Conservation (phyloP, 2,329 filamentous ascomycete species). For the Pezicula carpinea region DNA sequence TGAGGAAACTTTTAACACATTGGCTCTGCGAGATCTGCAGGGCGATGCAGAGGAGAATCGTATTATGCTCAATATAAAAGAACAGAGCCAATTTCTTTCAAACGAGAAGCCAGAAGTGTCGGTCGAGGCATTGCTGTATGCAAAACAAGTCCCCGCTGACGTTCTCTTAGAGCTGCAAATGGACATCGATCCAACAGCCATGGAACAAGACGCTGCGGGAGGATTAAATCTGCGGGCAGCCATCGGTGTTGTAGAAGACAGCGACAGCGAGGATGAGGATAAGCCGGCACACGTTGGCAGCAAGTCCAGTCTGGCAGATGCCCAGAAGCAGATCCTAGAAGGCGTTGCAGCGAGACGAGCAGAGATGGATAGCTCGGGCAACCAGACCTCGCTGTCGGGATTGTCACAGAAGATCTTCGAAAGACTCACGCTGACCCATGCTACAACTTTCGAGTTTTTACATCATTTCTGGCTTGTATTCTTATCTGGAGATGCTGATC, state of each 20-base stretch:
- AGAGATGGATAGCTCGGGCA: conserved; percentile 46
- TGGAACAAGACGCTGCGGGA: conserved; percentile 42
- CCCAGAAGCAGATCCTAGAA: conserved; percentile 61
- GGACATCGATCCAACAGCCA: conserved; percentile 47
- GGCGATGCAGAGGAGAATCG: conserved; percentile 69
- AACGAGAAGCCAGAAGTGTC: conserved; percentile 40
- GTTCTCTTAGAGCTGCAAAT: conserved; percentile 61
- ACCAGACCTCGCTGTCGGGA: conserved; percentile 30
- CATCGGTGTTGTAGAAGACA: conserved; percentile 67
- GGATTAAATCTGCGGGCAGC: conserved; percentile 57
- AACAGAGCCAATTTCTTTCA: conserved; percentile 80
- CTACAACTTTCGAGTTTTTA: conserved; percentile 92
- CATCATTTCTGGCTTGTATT: conserved; percentile 96
- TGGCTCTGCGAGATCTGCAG: conserved; percentile 76
- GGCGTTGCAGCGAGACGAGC: conserved; percentile 58
- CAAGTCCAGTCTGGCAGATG: conserved; percentile 57
- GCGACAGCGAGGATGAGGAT: conserved; percentile 61
- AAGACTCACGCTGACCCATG: conserved; percentile 71
- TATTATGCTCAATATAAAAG: conserved; percentile 81
- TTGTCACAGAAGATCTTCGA: conserved; percentile 51
- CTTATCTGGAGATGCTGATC: conserved; percentile 78
- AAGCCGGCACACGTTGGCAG: conserved; percentile 62
- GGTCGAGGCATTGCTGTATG: conserved; percentile 45
- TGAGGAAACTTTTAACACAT: conserved; percentile 67
- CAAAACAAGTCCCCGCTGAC: conserved; percentile 63